Evolutionary conservation across 208 protist species (phyloP), one percentile per base, ranked within the genome.

Genomic region (Wallacemonas collosoma): DNA sequence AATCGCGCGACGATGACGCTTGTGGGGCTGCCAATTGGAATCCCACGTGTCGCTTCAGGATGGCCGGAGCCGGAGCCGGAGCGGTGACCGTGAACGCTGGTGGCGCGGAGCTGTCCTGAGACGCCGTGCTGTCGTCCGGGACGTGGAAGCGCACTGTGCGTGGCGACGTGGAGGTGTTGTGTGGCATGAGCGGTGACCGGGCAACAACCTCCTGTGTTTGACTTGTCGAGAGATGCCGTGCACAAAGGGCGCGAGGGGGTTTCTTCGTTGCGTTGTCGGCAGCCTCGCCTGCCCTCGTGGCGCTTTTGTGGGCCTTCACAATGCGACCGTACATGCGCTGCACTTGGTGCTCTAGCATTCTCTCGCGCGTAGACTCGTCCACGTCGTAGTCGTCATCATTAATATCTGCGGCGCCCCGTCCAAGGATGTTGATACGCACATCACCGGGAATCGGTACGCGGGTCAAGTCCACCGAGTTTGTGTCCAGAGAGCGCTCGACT

Each of bases 391-490:
- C 60, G 43, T 65, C 60, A 0, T 65, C 60, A 41, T 44, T 47
- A 14, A 36, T 14, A n/a, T 44, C 60, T 0, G 36, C 6, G 11
- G 60, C 60, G 26, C 60, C 60, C n/a, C 40, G 36, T 11, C 60
- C 60, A 17, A 65, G 60, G 43, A 65, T 65, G 12, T 48, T 65
- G 43, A 65, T 65, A n/a, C 60, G 60, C 60, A 65, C 26, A 35
- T 65, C 60, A 15, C 60, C 60, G 0, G 40, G 60, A 41, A 65
- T 65, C 3, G 60, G 60, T 41, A 65, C 36, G 41, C 60, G 38
- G 3, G 60, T 65, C 11, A 65, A 8, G 43, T 65, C 60, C 4
- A 65, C 43, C 5, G 45, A 65, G 60, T 26, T 48, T 17, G 4
- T 17, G 3, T 65, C 60, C 40, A 35, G 60, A 3, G 60, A 65